Conservation (phyloP, 192 early-diverging fungal species). For the Lobosporangium transversale region DNA sequence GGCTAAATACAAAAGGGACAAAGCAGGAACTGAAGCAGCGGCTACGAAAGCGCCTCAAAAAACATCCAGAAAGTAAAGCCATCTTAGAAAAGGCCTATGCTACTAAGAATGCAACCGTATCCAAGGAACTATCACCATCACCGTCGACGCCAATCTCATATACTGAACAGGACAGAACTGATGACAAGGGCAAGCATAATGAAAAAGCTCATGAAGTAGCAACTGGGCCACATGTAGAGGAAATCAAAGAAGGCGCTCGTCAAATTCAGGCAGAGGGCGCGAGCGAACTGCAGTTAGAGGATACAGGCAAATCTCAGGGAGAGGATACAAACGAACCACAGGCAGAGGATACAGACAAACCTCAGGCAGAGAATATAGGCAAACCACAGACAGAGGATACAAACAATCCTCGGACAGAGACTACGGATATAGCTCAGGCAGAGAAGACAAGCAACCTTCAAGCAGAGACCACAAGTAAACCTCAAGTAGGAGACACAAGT, state of each 20-base stretch:
- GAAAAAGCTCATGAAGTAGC: neutral
- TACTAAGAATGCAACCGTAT: neutral
- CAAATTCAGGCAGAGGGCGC: no score
- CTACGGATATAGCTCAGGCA: neutral
- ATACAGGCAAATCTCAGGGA: no score
- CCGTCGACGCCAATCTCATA: neutral
- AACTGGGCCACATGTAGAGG: no score
- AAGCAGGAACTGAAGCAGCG: slow-evolving; percentile 58
- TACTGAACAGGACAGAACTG: slow-evolving; percentile 7
- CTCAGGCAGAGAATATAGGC: neutral
- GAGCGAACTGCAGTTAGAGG: no score
- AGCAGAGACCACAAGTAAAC: neutral
- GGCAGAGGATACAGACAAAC: neutral
- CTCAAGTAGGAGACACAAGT: neutral
- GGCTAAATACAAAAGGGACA: slow-evolving; percentile 58
- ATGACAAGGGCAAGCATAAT: slow-evolving; percentile 4
- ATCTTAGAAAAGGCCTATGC: neutral
- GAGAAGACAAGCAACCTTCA: no score
- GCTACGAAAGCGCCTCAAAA: slow-evolving; percentile 54
- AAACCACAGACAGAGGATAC: neutral
- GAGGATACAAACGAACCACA: no score
- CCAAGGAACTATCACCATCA: no score
- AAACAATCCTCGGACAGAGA: neutral
- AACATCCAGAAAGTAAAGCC: neutral
- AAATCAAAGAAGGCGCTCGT: no score